Evolutionary conservation across 495 filamentous ascomycete species (phyloP), one percentile per base, ranked within the genome.

Genomic region (Pseudevernia furfuracea): DNA sequence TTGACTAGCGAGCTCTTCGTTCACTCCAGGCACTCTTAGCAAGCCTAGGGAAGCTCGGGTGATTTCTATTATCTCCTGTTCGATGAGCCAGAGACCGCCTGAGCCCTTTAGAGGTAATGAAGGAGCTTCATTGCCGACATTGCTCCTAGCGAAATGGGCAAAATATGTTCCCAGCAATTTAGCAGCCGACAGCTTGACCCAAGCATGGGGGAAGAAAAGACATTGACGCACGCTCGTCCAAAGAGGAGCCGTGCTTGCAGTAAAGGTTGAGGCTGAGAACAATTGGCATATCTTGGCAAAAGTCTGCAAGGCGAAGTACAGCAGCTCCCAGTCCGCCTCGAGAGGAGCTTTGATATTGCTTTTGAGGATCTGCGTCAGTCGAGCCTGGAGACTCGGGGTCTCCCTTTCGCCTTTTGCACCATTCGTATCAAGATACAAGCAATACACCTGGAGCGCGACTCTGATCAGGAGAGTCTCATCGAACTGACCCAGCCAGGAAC

Each of bases 141-240:
- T 85, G 3, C 78, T 82, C 61, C 83, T 82, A 38, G 89, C 87
- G 59, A 96, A 83, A 71, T 96, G 89, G 1, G 87, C 84, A 60
- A 97, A 85, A 76, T 86, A 92, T 34, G 82, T 77, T 36, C 88
- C 87, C 14, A 92, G 69, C n/a, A 97, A 81, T 64, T 84, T 86
- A 8, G 88, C 83, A 23, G 90, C 84, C 21, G 85, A 87, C 32
- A 90, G 81, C 71, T 94, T 92, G 63, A 96, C 84, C 76, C 85
- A 86, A 10, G 83, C 71, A 71, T 95, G 84, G 25, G 85, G 85
- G 73, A 89, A 90, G 23, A 85, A 85, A 1, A 96, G 79, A 65
- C 86, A 86, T 30, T 81, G 77, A 36, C 82, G 82, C 38, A 92
- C 78, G 5, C 77, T 74, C 7, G 73, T 68, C 94, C 95, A 98